These are phyloP conservation scores for Danielia reshetovae DNA, from an alignment of 805 yeast genomes.

Conservation along the genomic window DNA sequence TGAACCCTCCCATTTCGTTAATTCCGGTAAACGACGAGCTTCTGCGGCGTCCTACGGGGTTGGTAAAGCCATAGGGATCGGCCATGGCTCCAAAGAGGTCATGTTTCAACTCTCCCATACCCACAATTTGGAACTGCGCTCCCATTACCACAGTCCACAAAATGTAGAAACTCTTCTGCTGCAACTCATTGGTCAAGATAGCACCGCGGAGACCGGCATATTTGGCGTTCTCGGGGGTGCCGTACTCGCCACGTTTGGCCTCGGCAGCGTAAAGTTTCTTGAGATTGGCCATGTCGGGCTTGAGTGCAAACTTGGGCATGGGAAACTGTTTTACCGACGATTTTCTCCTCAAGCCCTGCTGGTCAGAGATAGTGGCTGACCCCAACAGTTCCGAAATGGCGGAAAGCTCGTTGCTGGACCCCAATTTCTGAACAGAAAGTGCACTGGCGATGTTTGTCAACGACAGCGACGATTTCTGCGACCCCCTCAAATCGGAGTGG, in stretches of 20 bases:
- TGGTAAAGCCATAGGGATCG: constrained; percentile 12
- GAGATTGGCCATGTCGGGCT: constrained; percentile 19
- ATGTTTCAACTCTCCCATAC: constrained; percentile 34
- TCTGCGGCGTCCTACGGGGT: constrained; percentile 20
- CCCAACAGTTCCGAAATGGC: constrained; percentile 16
- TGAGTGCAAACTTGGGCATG: constrained; percentile 30
- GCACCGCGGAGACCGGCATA: constrained; percentile 31
- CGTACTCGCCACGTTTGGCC: constrained; percentile 6
- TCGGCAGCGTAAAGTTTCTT: constrained; percentile 2
- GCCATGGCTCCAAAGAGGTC: constrained; percentile 20
- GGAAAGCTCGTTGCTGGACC: constrained; percentile 20
- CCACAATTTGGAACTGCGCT: constrained; percentile 20
- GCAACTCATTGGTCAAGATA: constrained; percentile 36
- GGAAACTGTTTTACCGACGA: constrained; percentile 23
- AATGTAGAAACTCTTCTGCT: constrained; percentile 31
- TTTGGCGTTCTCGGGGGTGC: constrained; percentile 6
- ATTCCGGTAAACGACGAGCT: constrained; percentile 36
- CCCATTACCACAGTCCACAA: constrained; percentile 27
- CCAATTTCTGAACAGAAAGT: constrained; percentile 17
- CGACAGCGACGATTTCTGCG: constrained; percentile 30
- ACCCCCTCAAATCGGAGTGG: constrained; percentile 31
- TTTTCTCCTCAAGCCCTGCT: constrained; percentile 15
- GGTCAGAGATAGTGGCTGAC: neutral
- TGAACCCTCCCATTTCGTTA: constrained; percentile 38
- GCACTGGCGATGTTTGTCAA: constrained; percentile 26